Base-by-base conservation (phyloP, 768 basidiomycete genomes). In the Russula compacta region DNA sequence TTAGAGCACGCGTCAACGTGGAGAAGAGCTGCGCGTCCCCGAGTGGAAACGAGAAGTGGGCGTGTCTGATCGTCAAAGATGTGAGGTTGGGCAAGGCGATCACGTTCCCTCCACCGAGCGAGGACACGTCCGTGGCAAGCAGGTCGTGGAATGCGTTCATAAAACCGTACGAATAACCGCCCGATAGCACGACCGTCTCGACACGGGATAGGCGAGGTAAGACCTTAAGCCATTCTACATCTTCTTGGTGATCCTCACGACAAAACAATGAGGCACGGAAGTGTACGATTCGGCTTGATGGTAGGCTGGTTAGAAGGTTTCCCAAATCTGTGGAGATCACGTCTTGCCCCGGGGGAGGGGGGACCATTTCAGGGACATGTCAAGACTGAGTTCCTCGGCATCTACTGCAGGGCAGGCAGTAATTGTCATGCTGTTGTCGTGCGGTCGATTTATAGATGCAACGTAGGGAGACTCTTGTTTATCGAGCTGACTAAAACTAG, bases 11-110 rank as follows among this genome's bases (percentile, higher is more conserved):
- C 47, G 29, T 53, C n/a, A 64, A 10, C n/a, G 55, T 48, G 15
- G 55, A 48, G 51, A 62, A 63, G 24, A 64, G 63, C 24, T 62
- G 35, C 8, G 12, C 6, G 14, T 63, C 24, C 15, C 63, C 63
- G 5, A 63, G 35, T 3, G 63, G 63, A 32, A 62, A 64, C 2
- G 60, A 63, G 39, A 64, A 62, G 33, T 64, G 63, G 7, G 60
- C 63, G 2, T 62, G 17, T 8, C 21, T 15, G 10, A 64, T 62
- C 8, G 46, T 36, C 44, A 56, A 32, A 11, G 35, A 50, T 24
- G 15, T 33, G 29, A 56, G 51, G 2, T 53, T 49, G 44, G 60
- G 51, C 35, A 57, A 39, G 39, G 58, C 32, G 32, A 42, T 17
- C 33, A 3, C 17, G 33, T 44, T 19, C 10, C 24, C 12, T 8